These are phyloP conservation scores for Sambucus nigra DNA, from an alignment of 129 eudicot species.

Conservation along the genomic window DNA sequence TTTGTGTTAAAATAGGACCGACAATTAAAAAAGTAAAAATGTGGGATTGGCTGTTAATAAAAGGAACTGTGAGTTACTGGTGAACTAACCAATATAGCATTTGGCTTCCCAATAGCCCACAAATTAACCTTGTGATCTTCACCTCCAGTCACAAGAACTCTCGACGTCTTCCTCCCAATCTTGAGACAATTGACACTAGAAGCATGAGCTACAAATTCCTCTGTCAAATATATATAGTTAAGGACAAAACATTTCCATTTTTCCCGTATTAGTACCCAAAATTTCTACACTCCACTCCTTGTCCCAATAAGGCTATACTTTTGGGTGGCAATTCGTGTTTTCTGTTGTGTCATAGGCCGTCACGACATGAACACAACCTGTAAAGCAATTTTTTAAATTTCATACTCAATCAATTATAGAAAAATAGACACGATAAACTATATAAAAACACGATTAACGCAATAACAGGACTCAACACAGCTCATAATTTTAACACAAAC, in stretches of 20 bases:
- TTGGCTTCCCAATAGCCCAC: slow-evolving; percentile 98
- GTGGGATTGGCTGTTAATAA: too few relatives aligned
- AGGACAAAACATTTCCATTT: slow-evolving; percentile 13
- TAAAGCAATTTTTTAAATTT: neutral
- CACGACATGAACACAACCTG: slow-evolving; percentile 7
- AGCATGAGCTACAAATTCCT: slow-evolving; percentile 98
- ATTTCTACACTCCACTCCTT: neutral
- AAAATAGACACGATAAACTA: too few relatives aligned
- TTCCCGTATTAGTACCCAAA: neutral
- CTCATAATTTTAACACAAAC: too few relatives aligned
- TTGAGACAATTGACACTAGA: slow-evolving; percentile 83
- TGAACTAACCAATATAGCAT: slow-evolving; percentile 68
- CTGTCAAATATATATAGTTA: slow-evolving; percentile 29
- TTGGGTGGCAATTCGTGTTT: too few relatives aligned
- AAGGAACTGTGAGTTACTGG: neutral
- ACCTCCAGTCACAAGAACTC: slow-evolving; percentile 96
- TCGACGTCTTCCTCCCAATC: slow-evolving; percentile 88
- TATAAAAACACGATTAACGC: too few relatives aligned
- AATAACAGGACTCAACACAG: too few relatives aligned
- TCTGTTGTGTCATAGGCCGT: too few relatives aligned
- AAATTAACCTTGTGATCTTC: slow-evolving; percentile 99
- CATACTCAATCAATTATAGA: too few relatives aligned
- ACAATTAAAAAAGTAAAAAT: too few relatives aligned
- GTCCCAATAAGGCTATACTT: neutral
- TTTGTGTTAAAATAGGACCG: too few relatives aligned